Base-by-base conservation (phyloP, 208 protist genomes). In the Trypanosoma caninum region DNA sequence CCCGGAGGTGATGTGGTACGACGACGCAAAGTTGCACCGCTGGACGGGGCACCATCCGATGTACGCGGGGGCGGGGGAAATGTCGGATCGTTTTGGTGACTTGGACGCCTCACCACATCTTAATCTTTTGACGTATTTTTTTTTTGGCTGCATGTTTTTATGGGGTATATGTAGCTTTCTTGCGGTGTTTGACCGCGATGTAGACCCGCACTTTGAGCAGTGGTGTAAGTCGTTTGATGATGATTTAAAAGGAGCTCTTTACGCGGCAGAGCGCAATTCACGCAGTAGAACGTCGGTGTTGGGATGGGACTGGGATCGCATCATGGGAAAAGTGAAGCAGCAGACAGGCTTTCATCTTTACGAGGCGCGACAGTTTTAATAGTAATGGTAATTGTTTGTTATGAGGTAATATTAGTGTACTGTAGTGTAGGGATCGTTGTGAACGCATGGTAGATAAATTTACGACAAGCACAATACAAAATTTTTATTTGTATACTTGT, bases 1-100 rank as follows among this genome's bases (percentile, higher is more conserved):
- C 71, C 80, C 89, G 10, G 84, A 95, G 70, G 89, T 95, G 59
- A 80, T 91, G 72, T 92, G 84, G 83, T 95, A 95, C 72, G 89
- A 92, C 69, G 89, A 95, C 52, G 84, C 84, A 14, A 95, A 95
- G 76, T 73, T 95, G 69, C 85, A 95, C 59, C 80, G 85, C 41
- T 95, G 84, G 83, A 77, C 79, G 30, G 74, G 68, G 40, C 89
- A 95, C 54, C 83, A 94, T 59, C 88, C 88, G 18, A 68, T 89
- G 67, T 90, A 91, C 59, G 80, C 82, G 16, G 82, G 84, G 13
- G 74, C 84, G 1, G 83, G 87, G 28, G 87, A 94, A 65, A 72
- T 61, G 59, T 94, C 81, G 20, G 84, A 89, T 59, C 83, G 87
- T 44, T 94, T 91, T 60, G 82, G 83, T 42, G 84, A 91, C 71